phyloP scores from a whole-genome alignment of 768 basidiomycete species.

The Phanerochaete sordida region DNA sequence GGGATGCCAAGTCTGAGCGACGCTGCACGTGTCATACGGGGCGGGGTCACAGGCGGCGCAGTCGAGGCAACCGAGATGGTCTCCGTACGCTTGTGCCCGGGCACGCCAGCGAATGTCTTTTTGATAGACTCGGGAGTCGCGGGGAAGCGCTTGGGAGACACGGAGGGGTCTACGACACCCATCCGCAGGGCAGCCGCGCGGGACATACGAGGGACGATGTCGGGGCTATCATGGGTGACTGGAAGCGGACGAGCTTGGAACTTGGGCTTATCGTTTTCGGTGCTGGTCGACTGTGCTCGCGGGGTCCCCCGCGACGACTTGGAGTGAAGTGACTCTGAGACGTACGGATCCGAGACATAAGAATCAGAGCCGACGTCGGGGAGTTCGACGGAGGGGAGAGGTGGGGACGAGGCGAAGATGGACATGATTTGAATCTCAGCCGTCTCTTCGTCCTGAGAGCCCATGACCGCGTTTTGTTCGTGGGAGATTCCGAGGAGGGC shows the following conservation, averaged over 20 bases:
- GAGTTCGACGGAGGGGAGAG: slow-evolving; percentile 67
- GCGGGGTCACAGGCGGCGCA: slow-evolving; percentile 65
- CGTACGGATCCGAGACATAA: slow-evolving; percentile 26
- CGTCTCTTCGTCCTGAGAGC: slow-evolving; percentile 58
- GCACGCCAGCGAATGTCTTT: slow-evolving; percentile 72
- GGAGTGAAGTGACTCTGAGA: slow-evolving; percentile 41
- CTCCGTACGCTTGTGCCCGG: slow-evolving; percentile 73
- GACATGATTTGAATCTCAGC: slow-evolving; percentile 78
- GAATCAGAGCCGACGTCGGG: slow-evolving; percentile 50
- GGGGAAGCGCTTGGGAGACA: slow-evolving; percentile 42
- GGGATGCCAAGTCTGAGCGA: slow-evolving; percentile 60
- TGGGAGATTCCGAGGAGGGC: slow-evolving; percentile 59
- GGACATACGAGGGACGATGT: slow-evolving; percentile 75
- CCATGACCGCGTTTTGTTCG: slow-evolving; percentile 67
- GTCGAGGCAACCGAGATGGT: slow-evolving; percentile 73
- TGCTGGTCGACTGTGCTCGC: slow-evolving; percentile 18
- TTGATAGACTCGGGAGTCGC: slow-evolving; percentile 58
- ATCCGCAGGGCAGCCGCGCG: slow-evolving; percentile 71
- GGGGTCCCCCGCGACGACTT: slow-evolving; percentile 39
- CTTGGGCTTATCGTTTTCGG: slow-evolving; percentile 41
- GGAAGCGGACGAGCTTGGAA: slow-evolving; percentile 75
- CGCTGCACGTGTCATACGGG: slow-evolving; percentile 75
- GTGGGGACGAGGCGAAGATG: slow-evolving; percentile 80
- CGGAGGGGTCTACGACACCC: slow-evolving; percentile 46
- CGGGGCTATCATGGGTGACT: slow-evolving; percentile 53